Conservation (phyloP, 148 eudicot species). For the Chenopodium album region DNA sequence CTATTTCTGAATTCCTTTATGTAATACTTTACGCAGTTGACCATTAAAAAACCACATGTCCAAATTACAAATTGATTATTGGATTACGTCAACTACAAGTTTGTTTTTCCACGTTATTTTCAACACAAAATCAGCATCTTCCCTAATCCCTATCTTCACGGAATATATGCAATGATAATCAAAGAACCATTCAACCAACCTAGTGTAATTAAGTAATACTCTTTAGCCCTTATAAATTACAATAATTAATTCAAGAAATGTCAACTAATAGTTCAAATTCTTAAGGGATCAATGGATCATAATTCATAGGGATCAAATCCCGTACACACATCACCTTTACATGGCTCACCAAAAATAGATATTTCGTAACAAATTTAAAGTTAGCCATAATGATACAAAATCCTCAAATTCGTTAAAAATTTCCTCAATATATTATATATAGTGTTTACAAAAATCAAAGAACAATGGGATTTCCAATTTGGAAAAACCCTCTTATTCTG, state of each 20-base stretch:
- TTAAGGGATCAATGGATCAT: too few relatives aligned
- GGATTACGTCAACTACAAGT: slow-evolving; percentile 27
- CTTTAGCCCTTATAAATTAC: too few relatives aligned
- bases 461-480: slow-evolving; percentile 32
- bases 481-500: slow-evolving; percentile 34
- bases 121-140: slow-evolving; percentile 33
- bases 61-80: slow-evolving; percentile 16
- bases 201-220: neutral
- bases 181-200: neutral
- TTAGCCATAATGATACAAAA: neutral
- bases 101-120: slow-evolving; percentile 16
- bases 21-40: slow-evolving; percentile 36
- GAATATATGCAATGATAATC: slow-evolving; percentile 19
- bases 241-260: too few relatives aligned
- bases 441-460: slow-evolving; percentile 35
- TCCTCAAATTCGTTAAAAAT: slow-evolving; percentile 13
- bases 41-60: slow-evolving; percentile 22
- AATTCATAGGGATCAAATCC: too few relatives aligned
- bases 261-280: too few relatives aligned
- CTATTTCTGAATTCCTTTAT: slow-evolving; percentile 19
- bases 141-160: slow-evolving; percentile 26
- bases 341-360: too few relatives aligned
- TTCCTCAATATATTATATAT: slow-evolving; percentile 1
- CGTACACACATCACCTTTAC: too few relatives aligned
- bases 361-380: too few relatives aligned